A percentile compares a stretch with the other conserved stretches of the same genome.
phyloP scores from a whole-genome alignment of 1,139 yeast genomes.

The Taphrina betulina region DNA sequence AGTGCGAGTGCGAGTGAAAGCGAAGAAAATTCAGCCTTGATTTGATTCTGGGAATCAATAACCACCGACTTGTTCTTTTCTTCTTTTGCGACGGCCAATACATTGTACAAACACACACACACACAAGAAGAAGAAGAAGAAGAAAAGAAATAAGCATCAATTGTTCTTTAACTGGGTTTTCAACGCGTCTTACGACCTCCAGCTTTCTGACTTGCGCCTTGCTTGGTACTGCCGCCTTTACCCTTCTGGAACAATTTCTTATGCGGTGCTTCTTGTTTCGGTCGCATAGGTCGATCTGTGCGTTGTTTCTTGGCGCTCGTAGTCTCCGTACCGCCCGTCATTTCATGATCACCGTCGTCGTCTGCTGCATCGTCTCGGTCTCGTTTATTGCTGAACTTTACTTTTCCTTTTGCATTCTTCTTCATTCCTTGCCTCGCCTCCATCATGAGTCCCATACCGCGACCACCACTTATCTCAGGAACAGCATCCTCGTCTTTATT shows the following conservation, averaged over 20 bases:
- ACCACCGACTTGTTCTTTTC: too few species aligned
- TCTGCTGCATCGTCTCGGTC: conserved; percentile 71
- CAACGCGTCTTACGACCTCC: conserved; percentile 32
- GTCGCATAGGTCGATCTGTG: conserved; percentile 15
- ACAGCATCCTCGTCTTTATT: conserved; percentile 55
- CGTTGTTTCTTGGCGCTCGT: not conserved
- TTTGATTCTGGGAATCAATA: too few species aligned
- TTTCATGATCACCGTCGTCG: conserved; percentile 48
- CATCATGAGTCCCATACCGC: conserved; percentile 24
- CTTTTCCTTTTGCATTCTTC: conserved; percentile 25
- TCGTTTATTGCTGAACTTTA: conserved; percentile 44
- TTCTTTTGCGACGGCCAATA: too few species aligned
- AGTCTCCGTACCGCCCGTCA: conserved; percentile 9
- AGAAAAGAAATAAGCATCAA: too few species aligned
- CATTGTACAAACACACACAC: too few species aligned
- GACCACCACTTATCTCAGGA: conserved; percentile 47
- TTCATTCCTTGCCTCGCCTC: conserved; percentile 33
- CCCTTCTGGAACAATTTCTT: conserved; percentile 24
- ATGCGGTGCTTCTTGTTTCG: conserved; percentile 10
- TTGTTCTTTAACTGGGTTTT: too few species aligned
- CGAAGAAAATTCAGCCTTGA: not conserved
- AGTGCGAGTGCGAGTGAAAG: not conserved
- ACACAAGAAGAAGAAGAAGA: too few species aligned
- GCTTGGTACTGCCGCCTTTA: conserved; percentile 22
- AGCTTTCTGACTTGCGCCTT: conserved; percentile 26